A percentile compares a stretch with the other conserved stretches of the same genome.
These are phyloP conservation scores for Neonectria neomacrospora DNA, from an alignment of 2,329 filamentous ascomycete genomes.

Conservation along the genomic window DNA sequence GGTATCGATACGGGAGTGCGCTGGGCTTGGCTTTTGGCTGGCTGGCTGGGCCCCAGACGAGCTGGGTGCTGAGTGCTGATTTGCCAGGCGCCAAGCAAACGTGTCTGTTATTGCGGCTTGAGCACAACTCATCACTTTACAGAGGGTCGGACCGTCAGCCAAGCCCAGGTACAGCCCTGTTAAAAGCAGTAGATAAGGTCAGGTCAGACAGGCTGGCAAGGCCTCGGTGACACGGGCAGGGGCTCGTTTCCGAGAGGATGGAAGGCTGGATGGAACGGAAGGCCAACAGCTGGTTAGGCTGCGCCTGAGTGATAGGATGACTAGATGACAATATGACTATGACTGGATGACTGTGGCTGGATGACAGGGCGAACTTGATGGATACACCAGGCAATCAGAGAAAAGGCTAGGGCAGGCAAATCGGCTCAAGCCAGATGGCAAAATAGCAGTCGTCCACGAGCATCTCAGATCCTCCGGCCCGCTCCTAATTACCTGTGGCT, in stretches of 20 bases:
- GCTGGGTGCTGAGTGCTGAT: conserved; percentile 1
- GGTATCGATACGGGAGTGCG: conserved; percentile 7
- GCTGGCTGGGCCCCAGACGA: background rate
- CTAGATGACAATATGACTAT: background rate
- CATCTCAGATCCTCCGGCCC: background rate
- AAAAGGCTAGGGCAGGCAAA: conserved; percentile 29
- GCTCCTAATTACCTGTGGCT: background rate
- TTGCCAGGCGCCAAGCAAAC: conserved; percentile 16
- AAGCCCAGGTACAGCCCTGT: background rate
- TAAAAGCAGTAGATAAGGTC: background rate
- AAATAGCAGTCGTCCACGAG: conserved; percentile 27
- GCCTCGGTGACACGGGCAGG: conserved; percentile 16
- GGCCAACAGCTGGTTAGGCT: conserved; percentile 7
- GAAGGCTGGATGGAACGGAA: conserved; percentile 3
- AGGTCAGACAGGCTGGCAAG: conserved; percentile 1
- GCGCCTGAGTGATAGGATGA: background rate
- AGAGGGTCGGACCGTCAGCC: conserved; percentile 1
- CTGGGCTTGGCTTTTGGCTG: too few relatives aligned
- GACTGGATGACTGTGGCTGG: background rate
- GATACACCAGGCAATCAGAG: conserved; percentile 20
- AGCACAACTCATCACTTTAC: conserved; percentile 11
- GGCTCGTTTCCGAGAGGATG: background rate
- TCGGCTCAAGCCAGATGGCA: conserved; percentile 41
- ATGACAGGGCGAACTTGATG: background rate
- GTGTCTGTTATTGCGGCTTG: conserved; percentile 1